Base-by-base conservation (phyloP, 2,329 filamentous ascomycete species). In the Nemania sp. region DNA sequence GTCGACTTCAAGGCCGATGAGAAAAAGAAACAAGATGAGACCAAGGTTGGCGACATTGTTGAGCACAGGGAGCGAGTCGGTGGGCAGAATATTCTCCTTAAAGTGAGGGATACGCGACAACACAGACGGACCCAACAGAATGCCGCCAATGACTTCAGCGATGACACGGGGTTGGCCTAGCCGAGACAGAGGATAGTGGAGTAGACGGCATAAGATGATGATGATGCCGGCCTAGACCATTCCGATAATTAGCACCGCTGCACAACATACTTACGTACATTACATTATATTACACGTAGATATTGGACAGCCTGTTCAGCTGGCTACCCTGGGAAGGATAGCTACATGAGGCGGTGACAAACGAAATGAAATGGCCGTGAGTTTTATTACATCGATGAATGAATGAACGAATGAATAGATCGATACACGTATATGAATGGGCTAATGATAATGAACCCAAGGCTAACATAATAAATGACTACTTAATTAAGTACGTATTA, bases 121-220 rank as follows among this genome's bases (percentile, higher is more conserved):
- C 20, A 93, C 90, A 0, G 91, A 93, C 0, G 91, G 92, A 18
- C 92, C 91, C 1, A 94, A 82, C 43, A 94, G 77, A 71, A 94
- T 91, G 57, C 92, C 92, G 29, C 89, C 91, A 63, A 93, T 88
- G 64, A 94, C 91, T 82, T 93, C 92, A 52, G 91, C 90, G 72
- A 94, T 93, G 66, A 94, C 92, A 64, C 90, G 87, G 69, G 92
- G 92, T 76, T 94, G 92, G 67, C 89, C 88, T 43, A 93, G 82
- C 70, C 88, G 89, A 62, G 89, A 90, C 3, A 93, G 84, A 47
- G 91, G 92, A 78, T 86, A 92, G 77, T 93, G 90, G 45, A 94
- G 84, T 47, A 92, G 78, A 49, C 90, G 89, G 74, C 90, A 93
- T 79, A 93, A 87, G 65, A 92, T 86, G 73, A 93, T 89, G 74